phyloP scores from a whole-genome alignment of 306 rosid species.

The Alnus glutinosa region DNA sequence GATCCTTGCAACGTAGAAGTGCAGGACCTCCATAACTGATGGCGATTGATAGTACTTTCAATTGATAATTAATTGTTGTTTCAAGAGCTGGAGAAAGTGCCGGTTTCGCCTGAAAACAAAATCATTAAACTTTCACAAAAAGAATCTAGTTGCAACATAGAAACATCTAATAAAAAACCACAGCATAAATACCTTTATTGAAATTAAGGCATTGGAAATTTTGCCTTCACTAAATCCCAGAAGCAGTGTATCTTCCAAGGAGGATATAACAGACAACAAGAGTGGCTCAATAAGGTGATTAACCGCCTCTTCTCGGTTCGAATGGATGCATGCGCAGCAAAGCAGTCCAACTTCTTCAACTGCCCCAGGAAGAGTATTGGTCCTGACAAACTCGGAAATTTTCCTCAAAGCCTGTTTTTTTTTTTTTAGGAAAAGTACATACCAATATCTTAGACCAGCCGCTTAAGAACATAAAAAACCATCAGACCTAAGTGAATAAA shows the following conservation, averaged over 20 bases:
- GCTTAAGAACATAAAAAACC: conserved; percentile 4
- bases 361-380: conserved; percentile 98
- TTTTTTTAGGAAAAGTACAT: conserved; percentile 29
- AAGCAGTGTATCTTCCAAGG: conserved; percentile 69
- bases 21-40: conserved; percentile 89
- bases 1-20: conserved; percentile 73
- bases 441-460: conserved; percentile 25
- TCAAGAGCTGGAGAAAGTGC: conserved; percentile 97
- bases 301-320: conserved; percentile 87
- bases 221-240: conserved; percentile 83
- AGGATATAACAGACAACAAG: conserved; percentile 69
- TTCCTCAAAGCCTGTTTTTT: conserved; percentile 79
- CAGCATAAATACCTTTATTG: conserved; percentile 60
- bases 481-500: not conserved
- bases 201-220: conserved; percentile 41
- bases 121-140: conserved; percentile 26
- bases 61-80: conserved; percentile 88
- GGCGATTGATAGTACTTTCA: conserved; percentile 81
- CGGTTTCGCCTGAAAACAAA: conserved; percentile 67
- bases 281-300: conserved; percentile 82
- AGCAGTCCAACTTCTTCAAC: conserved; percentile 96
- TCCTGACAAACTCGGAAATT: conserved; percentile 89
- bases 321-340: conserved; percentile 90
- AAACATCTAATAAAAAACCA: conserved; percentile 25
- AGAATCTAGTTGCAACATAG: conserved; percentile 29